Evolutionary conservation across 208 protist species (phyloP).

Genomic region (Histomonas meleagridis): DNA sequence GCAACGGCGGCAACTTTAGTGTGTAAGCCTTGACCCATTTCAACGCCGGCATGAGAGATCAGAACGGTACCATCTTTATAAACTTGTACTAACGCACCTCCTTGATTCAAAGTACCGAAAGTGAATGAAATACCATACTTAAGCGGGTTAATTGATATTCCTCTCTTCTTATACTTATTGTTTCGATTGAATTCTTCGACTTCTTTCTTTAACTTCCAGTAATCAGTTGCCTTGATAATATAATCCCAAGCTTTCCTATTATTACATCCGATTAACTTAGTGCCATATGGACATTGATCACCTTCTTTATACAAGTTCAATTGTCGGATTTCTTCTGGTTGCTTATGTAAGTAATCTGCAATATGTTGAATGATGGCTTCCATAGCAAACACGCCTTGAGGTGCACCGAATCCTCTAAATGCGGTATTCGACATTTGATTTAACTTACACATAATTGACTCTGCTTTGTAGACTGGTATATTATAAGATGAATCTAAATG

Average conservation of each 20-base stretch:
- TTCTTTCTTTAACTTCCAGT: conserved; percentile 1
- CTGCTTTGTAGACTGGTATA: conserved; percentile 54
- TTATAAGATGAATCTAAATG: conserved; percentile 65
- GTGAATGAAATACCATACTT: conserved; percentile 70
- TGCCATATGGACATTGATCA: neutral
- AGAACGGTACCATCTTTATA: conserved; percentile 54
- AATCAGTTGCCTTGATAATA: neutral
- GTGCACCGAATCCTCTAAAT: conserved; percentile 67
- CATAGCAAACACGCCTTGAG: conserved; percentile 57
- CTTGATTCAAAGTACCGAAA: conserved; percentile 60
- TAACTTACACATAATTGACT: conserved; percentile 56
- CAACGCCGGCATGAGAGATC: conserved; percentile 49
- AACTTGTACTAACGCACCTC: conserved; percentile 54
- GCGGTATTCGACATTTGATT: conserved; percentile 67
- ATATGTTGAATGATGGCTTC: conserved; percentile 61
- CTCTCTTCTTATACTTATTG: conserved; percentile 64
- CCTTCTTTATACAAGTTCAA: conserved; percentile 36
- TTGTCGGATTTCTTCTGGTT: conserved; percentile 34
- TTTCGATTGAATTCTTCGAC: conserved; percentile 61
- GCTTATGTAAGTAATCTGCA: conserved; percentile 41
- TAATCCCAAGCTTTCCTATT: too few relatives aligned
- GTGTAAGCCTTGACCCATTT: conserved; percentile 55
- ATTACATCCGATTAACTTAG: neutral
- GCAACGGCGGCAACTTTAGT: conserved; percentile 48
- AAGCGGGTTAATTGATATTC: conserved; percentile 59